phyloP scores from a whole-genome alignment of 257 asterid species.

The Craterostigma plantagineum region DNA sequence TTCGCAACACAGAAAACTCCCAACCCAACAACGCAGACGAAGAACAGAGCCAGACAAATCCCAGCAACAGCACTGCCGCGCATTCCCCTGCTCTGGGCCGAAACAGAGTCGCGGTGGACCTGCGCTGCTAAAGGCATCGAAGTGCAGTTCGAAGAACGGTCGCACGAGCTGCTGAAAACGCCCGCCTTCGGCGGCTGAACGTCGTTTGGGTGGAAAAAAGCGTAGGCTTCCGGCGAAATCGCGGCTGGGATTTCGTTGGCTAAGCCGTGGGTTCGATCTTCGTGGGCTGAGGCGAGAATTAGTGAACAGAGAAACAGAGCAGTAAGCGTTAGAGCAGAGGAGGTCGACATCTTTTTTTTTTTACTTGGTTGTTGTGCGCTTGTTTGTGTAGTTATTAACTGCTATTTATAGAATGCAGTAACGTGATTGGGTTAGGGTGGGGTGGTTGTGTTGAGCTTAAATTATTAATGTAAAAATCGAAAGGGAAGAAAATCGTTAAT shows the following conservation, averaged over 20 bases:
- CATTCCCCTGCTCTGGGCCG: constrained; percentile 17
- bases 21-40: constrained; percentile 15
- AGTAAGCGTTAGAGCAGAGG: constrained; percentile 5
- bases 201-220: constrained; percentile 24
- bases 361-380: too few relatives aligned
- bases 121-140: constrained; percentile 21
- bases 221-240: constrained; percentile 20
- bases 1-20: constrained; percentile 19
- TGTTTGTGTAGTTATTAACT: too few relatives aligned
- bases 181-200: constrained; percentile 2
- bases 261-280: constrained; percentile 25
- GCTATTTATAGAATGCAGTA: too few relatives aligned
- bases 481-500: too few relatives aligned
- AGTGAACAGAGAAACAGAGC: constrained; percentile 8
- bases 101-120: constrained; percentile 16
- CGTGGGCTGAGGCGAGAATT: constrained; percentile 12
- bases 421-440: too few relatives aligned
- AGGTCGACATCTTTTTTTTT: too few relatives aligned
- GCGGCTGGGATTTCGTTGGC: constrained; percentile 12
- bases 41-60: constrained; percentile 14
- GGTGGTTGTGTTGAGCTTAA: too few relatives aligned
- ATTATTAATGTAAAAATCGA: too few relatives aligned
- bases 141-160: too few relatives aligned
- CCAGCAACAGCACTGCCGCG: constrained; percentile 20
- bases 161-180: too few relatives aligned